Evolutionary conservation across 2,329 filamentous ascomycete genomes (phyloP).

Genomic region (Penicillium brevicompactum): DNA sequence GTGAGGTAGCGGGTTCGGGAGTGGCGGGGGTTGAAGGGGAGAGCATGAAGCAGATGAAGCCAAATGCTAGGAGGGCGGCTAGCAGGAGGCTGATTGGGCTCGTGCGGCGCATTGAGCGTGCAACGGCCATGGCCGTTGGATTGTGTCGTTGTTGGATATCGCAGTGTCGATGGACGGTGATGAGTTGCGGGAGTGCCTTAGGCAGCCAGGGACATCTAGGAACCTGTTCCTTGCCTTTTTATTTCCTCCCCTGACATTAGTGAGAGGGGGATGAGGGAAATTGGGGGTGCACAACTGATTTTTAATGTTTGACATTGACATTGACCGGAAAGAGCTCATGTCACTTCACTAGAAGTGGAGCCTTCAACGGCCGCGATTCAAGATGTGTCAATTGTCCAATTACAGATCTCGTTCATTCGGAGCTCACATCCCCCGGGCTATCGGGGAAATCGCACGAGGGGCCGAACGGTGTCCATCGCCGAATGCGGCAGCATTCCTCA

Average conservation of each 20-base stretch:
- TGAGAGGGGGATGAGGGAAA: neutral
- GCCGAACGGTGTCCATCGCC: conserved; percentile 8
- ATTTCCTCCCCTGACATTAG: neutral
- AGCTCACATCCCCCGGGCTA: neutral
- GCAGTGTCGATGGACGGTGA: neutral
- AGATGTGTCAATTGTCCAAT: conserved; percentile 12
- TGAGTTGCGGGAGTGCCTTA: conserved; percentile 1
- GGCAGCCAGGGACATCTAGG: neutral
- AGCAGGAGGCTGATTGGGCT: conserved; percentile 75
- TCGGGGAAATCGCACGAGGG: conserved; percentile 16
- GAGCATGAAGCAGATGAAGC: conserved; percentile 61
- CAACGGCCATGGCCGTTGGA: conserved; percentile 52
- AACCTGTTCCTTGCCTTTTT: neutral
- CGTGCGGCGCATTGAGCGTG: conserved; percentile 74
- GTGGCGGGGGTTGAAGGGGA: conserved; percentile 52
- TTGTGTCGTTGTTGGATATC: neutral
- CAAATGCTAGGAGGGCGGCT: conserved; percentile 70
- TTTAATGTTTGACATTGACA: conserved; percentile 3
- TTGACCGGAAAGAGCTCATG: conserved; percentile 18
- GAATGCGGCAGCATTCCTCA: conserved; percentile 21
- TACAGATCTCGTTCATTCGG: neutral
- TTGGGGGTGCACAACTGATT: neutral
- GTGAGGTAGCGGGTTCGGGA: conserved; percentile 49
- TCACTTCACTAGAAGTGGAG: conserved; percentile 6
- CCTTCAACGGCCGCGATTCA: neutral